Evolutionary conservation across 441 rosid genomes (phyloP).

Genomic region (Euphorbia schlechtendalii): DNA sequence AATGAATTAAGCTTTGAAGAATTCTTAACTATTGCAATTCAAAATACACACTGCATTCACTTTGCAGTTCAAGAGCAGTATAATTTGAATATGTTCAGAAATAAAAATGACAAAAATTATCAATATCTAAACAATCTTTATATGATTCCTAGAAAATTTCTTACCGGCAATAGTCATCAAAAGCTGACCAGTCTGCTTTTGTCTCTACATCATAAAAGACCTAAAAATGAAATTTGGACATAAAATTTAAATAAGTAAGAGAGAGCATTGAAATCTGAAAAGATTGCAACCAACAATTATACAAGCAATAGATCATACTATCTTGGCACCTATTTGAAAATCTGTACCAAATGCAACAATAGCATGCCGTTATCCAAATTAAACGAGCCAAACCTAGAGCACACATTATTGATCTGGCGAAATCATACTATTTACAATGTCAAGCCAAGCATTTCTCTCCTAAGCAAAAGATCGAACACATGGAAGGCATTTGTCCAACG

Average conservation of each 20-base stretch:
- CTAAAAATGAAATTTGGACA: conserved; percentile 27
- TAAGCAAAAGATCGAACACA: conserved; percentile 40
- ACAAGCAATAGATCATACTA: background rate
- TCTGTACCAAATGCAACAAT: background rate
- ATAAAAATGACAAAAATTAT: conserved; percentile 7
- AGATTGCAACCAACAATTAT: background rate
- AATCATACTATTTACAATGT: background rate
- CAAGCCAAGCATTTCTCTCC: background rate
- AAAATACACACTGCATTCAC: background rate
- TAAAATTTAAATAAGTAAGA: background rate
- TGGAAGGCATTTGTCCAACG: conserved; percentile 30
- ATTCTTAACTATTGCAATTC: background rate
- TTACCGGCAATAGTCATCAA: conserved; percentile 72
- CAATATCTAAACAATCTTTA: conserved; percentile 8
- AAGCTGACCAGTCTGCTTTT: conserved; percentile 56
- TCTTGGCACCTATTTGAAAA: background rate
- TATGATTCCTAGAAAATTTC: conserved; percentile 13
- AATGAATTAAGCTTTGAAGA: background rate
- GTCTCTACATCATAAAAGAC: conserved; percentile 58
- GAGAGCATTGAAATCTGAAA: background rate
- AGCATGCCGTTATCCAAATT: background rate
- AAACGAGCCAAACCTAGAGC: no score
- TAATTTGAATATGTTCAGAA: background rate
- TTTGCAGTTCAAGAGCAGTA: background rate
- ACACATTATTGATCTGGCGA: background rate